Evolutionary conservation across 208 protist genomes (phyloP), one percentile per base, ranked within the genome.

Genomic region (Leishmania major): DNA sequence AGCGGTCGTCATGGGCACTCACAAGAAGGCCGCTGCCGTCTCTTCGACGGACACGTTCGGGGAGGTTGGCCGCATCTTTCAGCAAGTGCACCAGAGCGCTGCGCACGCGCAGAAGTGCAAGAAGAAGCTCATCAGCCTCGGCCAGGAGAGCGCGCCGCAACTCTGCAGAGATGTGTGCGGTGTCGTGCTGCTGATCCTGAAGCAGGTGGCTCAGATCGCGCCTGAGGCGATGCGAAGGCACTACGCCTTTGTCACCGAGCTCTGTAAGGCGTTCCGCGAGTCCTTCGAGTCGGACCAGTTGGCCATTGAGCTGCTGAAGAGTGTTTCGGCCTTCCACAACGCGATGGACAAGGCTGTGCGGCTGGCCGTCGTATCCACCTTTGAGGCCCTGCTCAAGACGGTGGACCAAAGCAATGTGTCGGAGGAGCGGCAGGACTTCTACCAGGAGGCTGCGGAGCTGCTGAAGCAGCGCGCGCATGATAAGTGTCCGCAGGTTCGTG

Each of bases 381-480:
- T 94, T 75, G 92, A 95, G 49, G 84, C 89, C 3, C 81, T 98
- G 25, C 88, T 98, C 35, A 90, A 89, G 75, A 92, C 93, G 6
- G 89, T 97, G 17, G 95, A 98, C 83, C 91, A 94, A 82, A 79
- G 69, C n/a, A 89, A 95, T 82, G 87, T 87, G n/a, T 89, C 88
- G 0, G 95, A 96, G 70, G 91, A 92, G 81, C 87, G 95, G 45
- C 93, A 97, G 84, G 91, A 93, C 60, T 93, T 97, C 79, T 97
- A 98, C 80, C 91, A 98, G 78, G 86, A 91, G 49, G 51, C 87
- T 17, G 92, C 93, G 0, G 91, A 97, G 84, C 80, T 93, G 84
- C 79, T 98, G 75, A 98, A 97, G 88, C 81, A 90, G 55, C 91
- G 95, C 11, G 81, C 91, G 45, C 93, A 98, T 84, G 95, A 98